Conservation (phyloP, 2,329 filamentous ascomycete species). For the Clonostachys byssicola region DNA sequence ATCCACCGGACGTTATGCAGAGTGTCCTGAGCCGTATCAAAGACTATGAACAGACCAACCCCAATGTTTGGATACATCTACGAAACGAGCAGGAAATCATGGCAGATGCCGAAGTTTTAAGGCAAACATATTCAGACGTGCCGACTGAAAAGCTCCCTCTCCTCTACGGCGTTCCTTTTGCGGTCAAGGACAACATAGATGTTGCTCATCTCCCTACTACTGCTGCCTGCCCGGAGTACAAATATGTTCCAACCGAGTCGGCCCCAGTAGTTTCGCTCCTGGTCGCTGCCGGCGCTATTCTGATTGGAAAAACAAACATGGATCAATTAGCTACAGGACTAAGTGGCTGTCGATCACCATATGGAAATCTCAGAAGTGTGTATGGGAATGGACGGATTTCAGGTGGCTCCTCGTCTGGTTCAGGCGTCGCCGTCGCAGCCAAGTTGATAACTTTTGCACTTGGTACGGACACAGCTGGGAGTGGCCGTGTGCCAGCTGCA, state of each 20-base stretch:
- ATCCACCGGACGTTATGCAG: conserved; percentile 35
- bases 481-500: conserved; percentile 39
- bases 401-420: conserved; percentile 54
- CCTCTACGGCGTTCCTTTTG: conserved; percentile 52
- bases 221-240: conserved; percentile 42
- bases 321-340: conserved; percentile 61
- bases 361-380: conserved; percentile 39
- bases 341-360: conserved; percentile 53
- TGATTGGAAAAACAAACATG: conserved; percentile 49
- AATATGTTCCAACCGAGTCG: conserved; percentile 38
- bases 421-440: conserved; percentile 47
- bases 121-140: background rate
- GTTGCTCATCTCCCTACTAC: conserved; percentile 45
- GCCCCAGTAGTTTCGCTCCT: conserved; percentile 41
- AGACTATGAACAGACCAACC: conserved; percentile 37
- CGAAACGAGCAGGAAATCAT: conserved; percentile 20
- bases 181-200: conserved; percentile 53
- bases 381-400: conserved; percentile 16
- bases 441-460: conserved; percentile 50
- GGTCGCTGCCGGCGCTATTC: conserved; percentile 45
- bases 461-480: conserved; percentile 51
- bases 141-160: background rate
- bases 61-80: conserved; percentile 46
- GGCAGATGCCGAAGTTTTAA: background rate
- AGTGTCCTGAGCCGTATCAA: conserved; percentile 40